Conservation (phyloP, 2,329 filamentous ascomycete genomes). For the Teratosphaeria pseudoeucalypti region DNA sequence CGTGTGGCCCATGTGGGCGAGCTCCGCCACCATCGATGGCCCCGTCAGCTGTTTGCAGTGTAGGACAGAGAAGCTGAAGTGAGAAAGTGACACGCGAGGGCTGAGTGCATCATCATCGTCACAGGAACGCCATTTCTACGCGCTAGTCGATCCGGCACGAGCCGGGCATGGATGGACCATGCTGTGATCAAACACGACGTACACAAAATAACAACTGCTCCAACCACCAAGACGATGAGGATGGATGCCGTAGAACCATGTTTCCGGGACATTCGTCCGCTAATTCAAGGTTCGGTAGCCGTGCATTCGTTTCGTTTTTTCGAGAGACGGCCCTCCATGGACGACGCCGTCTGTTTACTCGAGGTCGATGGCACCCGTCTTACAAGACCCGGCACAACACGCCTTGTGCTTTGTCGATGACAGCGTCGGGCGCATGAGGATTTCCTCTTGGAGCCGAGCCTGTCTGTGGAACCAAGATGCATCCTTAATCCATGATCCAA, state of each 20-base stretch:
- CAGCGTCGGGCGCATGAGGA: neutral
- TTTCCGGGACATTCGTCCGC: neutral
- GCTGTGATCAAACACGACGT: neutral
- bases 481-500: neutral
- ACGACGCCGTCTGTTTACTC: neutral
- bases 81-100: neutral
- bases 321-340: neutral
- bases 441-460: neutral
- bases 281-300: neutral
- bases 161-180: neutral
- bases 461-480: neutral
- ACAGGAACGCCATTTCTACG: neutral
- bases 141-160: neutral
- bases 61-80: neutral
- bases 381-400: neutral
- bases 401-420: neutral
- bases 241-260: neutral
- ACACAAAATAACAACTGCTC: neutral
- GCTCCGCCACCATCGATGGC: neutral
- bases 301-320: neutral
- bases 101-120: neutral
- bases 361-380: neutral
- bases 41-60: neutral
- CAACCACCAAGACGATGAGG: neutral
- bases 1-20: neutral